Evolutionary conservation across 2,329 filamentous ascomycete genomes (phyloP).

Genomic region (Elsinoe necatrix): DNA sequence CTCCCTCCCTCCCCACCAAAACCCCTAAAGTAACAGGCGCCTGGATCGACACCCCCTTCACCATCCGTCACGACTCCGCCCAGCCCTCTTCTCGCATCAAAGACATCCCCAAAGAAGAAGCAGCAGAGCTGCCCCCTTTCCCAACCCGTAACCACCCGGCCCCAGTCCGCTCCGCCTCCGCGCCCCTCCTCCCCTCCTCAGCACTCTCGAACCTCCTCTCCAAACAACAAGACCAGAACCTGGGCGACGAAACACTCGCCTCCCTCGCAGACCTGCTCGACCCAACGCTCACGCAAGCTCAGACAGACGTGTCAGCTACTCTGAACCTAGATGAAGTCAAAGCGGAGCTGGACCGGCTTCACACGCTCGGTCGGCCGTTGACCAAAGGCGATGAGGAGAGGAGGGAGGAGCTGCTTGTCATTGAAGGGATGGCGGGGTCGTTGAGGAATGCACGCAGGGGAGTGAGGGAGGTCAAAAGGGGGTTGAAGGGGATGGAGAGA

Average conservation of each 20-base stretch:
- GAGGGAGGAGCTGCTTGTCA: slow-evolving; percentile 34
- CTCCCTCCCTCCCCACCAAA: slow-evolving; percentile 24
- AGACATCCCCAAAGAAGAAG: neutral
- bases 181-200: slow-evolving; percentile 17
- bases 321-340: slow-evolving; percentile 19
- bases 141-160: slow-evolving; percentile 16
- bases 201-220: slow-evolving; percentile 35
- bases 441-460: slow-evolving; percentile 34
- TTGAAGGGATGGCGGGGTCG: slow-evolving; percentile 36
- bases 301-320: slow-evolving; percentile 15
- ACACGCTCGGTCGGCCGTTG: slow-evolving; percentile 10
- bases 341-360: slow-evolving; percentile 9
- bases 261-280: slow-evolving; percentile 40
- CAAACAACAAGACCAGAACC: slow-evolving; percentile 25
- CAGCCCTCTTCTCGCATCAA: neutral
- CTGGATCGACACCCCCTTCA: slow-evolving; percentile 40
- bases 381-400: slow-evolving; percentile 36
- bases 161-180: slow-evolving; percentile 18
- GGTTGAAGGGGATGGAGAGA: slow-evolving; percentile 35
- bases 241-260: slow-evolving; percentile 41
- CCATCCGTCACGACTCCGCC: slow-evolving; percentile 2
- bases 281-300: slow-evolving; percentile 19
- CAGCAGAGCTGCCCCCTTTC: neutral
- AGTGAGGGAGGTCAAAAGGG: slow-evolving; percentile 37
- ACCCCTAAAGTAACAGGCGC: slow-evolving; percentile 41